A percentile compares a stretch with the other conserved stretches of the same genome.
These are phyloP conservation scores for Candida piceae DNA, from an alignment of 805 yeast species.

Conservation along the genomic window DNA sequence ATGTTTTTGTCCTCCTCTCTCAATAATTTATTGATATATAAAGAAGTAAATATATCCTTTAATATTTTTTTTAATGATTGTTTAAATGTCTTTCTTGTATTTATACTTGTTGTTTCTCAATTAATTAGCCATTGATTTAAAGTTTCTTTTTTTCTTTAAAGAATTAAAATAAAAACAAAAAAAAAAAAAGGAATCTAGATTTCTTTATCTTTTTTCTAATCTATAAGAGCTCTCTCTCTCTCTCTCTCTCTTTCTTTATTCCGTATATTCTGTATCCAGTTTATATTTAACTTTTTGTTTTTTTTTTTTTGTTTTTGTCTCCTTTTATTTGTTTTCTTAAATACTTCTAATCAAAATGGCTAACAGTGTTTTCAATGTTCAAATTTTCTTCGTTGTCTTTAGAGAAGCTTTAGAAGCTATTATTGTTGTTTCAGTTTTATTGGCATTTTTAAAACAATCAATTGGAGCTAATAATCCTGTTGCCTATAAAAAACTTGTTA, in stretches of 20 bases:
- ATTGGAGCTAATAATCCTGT: conserved; percentile 43
- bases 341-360: too few relatives aligned
- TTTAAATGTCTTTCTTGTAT: not conserved
- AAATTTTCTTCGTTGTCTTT: conserved; percentile 83
- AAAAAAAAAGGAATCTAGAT: not conserved
- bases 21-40: too few relatives aligned
- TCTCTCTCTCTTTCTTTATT: too few relatives aligned
- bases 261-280: too few relatives aligned
- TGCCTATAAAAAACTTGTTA: conserved; percentile 58
- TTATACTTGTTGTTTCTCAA: not conserved
- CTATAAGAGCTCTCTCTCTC: too few relatives aligned
- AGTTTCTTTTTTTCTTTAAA: too few relatives aligned
- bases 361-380: conserved; percentile 54
- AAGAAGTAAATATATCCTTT: too few relatives aligned
- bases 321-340: too few relatives aligned
- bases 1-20: too few relatives aligned
- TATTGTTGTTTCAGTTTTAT: conserved; percentile 81
- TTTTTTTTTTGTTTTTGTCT: too few relatives aligned
- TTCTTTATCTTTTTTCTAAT: not conserved
- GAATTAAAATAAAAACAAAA: not conserved
- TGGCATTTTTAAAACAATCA: conserved; percentile 89
- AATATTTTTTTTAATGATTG: not conserved
- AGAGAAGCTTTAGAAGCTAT: conserved; percentile 95
- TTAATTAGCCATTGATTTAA: not conserved
- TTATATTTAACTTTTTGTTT: too few relatives aligned